These are phyloP conservation scores for Fusarium haematococcum DNA, from an alignment of 2,329 filamentous ascomycete species.

Conservation along the genomic window DNA sequence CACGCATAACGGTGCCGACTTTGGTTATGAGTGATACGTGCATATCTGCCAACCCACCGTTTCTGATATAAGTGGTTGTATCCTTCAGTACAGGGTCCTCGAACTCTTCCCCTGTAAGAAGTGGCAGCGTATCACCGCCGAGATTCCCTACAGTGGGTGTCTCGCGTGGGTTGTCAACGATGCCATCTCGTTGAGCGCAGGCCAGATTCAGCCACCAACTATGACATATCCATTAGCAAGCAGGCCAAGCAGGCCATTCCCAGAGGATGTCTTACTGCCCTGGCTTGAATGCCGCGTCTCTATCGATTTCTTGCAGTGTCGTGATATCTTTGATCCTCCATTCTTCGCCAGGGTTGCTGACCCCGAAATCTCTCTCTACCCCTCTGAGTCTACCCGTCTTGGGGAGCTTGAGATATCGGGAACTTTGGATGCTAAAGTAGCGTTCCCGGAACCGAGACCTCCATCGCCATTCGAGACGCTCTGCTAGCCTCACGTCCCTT, in stretches of 20 bases:
- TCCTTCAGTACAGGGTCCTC: slow-evolving; percentile 41
- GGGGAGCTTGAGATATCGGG: slow-evolving; percentile 52
- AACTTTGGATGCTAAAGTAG: slow-evolving; percentile 60
- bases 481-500: slow-evolving; percentile 51
- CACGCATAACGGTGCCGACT: slow-evolving; percentile 61
- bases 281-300: slow-evolving; percentile 56
- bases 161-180: slow-evolving; percentile 59
- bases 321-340: slow-evolving; percentile 53
- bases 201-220: slow-evolving; percentile 71
- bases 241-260: not conserved
- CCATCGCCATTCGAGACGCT: slow-evolving; percentile 58
- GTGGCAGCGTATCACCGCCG: slow-evolving; percentile 60
- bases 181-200: slow-evolving; percentile 67
- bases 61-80: slow-evolving; percentile 58
- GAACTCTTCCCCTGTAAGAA: slow-evolving; percentile 64
- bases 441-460: slow-evolving; percentile 56
- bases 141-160: slow-evolving; percentile 60
- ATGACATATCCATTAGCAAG: slow-evolving; percentile 32
- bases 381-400: slow-evolving; percentile 55
- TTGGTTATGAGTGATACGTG: slow-evolving; percentile 61
- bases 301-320: slow-evolving; percentile 55
- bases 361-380: slow-evolving; percentile 52
- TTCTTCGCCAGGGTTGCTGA: slow-evolving; percentile 46
- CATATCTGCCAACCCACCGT: slow-evolving; percentile 59
- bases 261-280: slow-evolving; percentile 57